Conservation (phyloP, 257 asterid genomes). For the Penstemon eatonii region DNA sequence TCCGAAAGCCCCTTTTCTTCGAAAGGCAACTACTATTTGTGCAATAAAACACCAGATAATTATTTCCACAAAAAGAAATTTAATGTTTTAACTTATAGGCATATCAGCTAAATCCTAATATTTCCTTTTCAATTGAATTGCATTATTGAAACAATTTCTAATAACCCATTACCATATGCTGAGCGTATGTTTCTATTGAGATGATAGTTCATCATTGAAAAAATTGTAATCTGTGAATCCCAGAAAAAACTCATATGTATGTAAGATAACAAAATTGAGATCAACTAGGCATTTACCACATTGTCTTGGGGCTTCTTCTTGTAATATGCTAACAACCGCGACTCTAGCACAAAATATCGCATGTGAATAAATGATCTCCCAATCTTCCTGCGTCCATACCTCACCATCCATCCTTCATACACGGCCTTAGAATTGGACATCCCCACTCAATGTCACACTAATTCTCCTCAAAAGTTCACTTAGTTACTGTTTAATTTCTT, state of each 20-base stretch:
- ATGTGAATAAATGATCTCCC: conserved; percentile 93
- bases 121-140: conserved; percentile 24
- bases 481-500: conserved; percentile 11
- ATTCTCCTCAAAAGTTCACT: conserved; percentile 24
- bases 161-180: conserved; percentile 9
- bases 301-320: conserved; percentile 95
- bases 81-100: conserved; percentile 12
- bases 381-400: conserved; percentile 96
- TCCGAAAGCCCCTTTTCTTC: not conserved
- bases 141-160: conserved; percentile 5
- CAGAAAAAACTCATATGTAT: conserved; percentile 2
- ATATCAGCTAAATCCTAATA: conserved; percentile 26
- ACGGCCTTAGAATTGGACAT: conserved; percentile 90
- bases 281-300: conserved; percentile 51
- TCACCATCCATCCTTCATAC: conserved; percentile 99
- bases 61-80: conserved; percentile 12
- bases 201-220: not conserved
- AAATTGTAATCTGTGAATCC: conserved; percentile 19
- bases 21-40: not conserved
- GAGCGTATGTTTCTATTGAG: conserved; percentile 12
- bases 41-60: conserved; percentile 10
- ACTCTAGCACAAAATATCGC: conserved; percentile 94
- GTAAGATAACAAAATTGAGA: not conserved
- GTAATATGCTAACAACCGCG: conserved; percentile 87
- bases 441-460: conserved; percentile 26